Evolutionary conservation across 306 rosid species (phyloP).

Genomic region (Heteromeles arbutifolia): DNA sequence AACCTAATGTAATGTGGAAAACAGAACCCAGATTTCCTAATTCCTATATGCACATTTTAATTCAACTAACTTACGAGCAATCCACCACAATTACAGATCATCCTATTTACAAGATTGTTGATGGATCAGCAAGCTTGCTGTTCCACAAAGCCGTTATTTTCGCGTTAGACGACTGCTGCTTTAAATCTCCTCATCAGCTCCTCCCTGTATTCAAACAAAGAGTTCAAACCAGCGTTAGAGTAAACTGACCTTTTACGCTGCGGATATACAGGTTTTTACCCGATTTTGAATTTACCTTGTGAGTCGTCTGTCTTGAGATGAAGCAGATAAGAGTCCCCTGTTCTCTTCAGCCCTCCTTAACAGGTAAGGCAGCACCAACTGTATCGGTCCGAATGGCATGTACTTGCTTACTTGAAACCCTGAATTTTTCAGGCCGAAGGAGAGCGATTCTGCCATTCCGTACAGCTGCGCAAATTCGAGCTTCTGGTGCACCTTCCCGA

Average conservation of each 20-base stretch:
- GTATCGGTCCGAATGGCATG: constrained; percentile 86
- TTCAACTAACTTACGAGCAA: not conserved
- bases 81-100: not conserved
- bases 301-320: constrained; percentile 57
- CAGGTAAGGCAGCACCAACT: constrained; percentile 76
- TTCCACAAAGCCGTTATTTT: not conserved
- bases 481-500: constrained; percentile 60
- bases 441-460: constrained; percentile 89
- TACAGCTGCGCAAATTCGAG: constrained; percentile 82
- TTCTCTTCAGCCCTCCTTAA: constrained; percentile 91
- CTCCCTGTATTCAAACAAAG: constrained; percentile 28
- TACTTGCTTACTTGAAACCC: constrained; percentile 96
- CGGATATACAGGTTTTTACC: not conserved
- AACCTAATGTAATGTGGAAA: not conserved
- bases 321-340: constrained; percentile 69
- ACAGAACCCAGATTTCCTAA: not conserved
- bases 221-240: not conserved
- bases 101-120: not conserved
- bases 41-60: not conserved
- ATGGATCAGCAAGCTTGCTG: not conserved
- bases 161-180: constrained; percentile 24
- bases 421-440: constrained; percentile 72
- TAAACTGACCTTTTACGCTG: not conserved
- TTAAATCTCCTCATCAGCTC: constrained; percentile 60
- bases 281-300: constrained; percentile 39